Evolutionary conservation across 2,329 filamentous ascomycete species (phyloP), one percentile per base, ranked within the genome.

Genomic region (Fusarium zealandicum): DNA sequence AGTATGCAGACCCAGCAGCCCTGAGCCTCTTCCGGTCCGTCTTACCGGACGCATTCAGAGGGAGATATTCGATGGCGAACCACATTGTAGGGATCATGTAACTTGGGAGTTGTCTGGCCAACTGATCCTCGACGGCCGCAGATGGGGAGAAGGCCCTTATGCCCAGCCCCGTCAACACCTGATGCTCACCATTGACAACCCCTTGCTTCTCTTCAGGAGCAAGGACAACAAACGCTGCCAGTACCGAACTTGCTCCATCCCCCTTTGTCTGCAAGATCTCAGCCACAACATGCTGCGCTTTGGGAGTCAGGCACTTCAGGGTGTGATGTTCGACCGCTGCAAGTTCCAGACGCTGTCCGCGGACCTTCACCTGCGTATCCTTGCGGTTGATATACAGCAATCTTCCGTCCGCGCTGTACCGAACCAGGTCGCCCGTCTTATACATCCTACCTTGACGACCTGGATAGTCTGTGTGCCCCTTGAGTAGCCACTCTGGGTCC

Each of bases 71-170:
- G 16, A 56, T 14, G 12, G 10, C 10, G 9, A 51, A 35, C 31
- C 38, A 56, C 12, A 32, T 11, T 1, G 31, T 51, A 7, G 52
- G 52, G 8, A 56, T 16, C 52, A 56, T 56, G 8, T 56, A 51
- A 3, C 14, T 25, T 0, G 52, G 52, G 5, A 59, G 25, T 5
- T 7, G 39, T 6, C 10, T 8, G 10, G 32, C 39, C 12, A 54
- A 39, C 5, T 11, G 12, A 10, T 27, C 17, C 18, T 38, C 31
- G n/a, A 50, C 8, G 4, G 31, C 17, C 11, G 41, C 14, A 12
- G 4, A 3, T 18, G 8, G 33, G 12, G 13, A 6, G 9, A 12
- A 30, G 8, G 22, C 3, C 7, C 6, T 25, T 25, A 25, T 25
- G 6, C 22, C 22, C 4, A 25, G 4, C 22, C 7, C 22, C 2